phyloP scores from a whole-genome alignment of 768 basidiomycete genomes.

The Pulveroboletus sp. region DNA sequence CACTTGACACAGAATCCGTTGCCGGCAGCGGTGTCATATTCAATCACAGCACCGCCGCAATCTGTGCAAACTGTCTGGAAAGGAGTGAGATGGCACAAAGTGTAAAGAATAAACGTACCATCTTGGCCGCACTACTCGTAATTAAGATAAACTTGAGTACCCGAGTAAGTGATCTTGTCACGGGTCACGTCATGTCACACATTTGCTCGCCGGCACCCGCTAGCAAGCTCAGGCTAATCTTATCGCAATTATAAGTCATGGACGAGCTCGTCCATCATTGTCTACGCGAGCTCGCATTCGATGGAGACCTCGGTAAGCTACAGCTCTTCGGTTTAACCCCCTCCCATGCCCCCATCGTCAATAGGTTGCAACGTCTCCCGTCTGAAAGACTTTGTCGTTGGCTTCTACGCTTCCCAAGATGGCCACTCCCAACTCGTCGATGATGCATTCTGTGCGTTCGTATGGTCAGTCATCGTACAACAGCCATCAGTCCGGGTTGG shows the following conservation, averaged over 20 bases:
- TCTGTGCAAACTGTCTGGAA: slow-evolving; percentile 63
- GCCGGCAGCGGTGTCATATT: slow-evolving; percentile 81
- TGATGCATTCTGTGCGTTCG: slow-evolving; percentile 71
- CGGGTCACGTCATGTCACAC: slow-evolving; percentile 14
- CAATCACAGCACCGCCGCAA: slow-evolving; percentile 81
- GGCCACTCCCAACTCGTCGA: slow-evolving; percentile 59
- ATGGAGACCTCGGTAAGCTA: slow-evolving; percentile 83
- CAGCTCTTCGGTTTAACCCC: slow-evolving; percentile 41
- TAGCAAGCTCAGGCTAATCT: slow-evolving; percentile 1
- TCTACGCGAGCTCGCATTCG: slow-evolving; percentile 84
- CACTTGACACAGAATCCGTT: slow-evolving; percentile 85
- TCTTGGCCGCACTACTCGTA: neutral
- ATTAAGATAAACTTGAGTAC: neutral
- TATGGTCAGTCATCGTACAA: slow-evolving; percentile 77
- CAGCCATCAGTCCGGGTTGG: slow-evolving; percentile 79
- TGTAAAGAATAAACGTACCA: slow-evolving; percentile 11
- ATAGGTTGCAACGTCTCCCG: slow-evolving; percentile 75
- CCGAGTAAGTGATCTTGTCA: neutral
- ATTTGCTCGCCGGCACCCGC: neutral
- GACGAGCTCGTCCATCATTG: slow-evolving; percentile 85
- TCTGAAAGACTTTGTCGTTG: slow-evolving; percentile 63
- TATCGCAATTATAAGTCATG: slow-evolving; percentile 40
- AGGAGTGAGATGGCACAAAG: neutral
- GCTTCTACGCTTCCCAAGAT: slow-evolving; percentile 52
- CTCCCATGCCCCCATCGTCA: slow-evolving; percentile 13